Evolutionary conservation across 176 grass and related monocot genomes (phyloP).

Genomic region (Pharus latifolius): DNA sequence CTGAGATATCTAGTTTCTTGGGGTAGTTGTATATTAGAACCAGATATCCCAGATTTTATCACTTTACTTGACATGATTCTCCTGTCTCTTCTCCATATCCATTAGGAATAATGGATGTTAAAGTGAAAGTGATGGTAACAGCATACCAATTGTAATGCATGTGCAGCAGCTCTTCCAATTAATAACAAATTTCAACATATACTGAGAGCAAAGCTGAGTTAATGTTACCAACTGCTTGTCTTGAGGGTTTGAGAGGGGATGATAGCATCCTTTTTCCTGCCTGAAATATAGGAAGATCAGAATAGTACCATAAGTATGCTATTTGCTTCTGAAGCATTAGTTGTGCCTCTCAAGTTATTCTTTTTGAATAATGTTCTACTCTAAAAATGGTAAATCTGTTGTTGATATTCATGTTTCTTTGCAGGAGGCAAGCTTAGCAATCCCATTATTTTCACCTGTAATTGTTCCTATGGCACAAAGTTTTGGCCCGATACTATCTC

Average conservation of each 20-base stretch:
- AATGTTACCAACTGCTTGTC: neutral
- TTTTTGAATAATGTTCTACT: neutral
- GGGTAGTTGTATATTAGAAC: too few species aligned
- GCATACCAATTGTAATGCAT: neutral
- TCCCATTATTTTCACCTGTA: conserved; percentile 93
- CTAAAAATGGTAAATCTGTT: neutral
- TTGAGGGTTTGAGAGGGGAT: neutral
- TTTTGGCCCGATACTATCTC: conserved; percentile 85
- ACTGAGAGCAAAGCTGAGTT: neutral
- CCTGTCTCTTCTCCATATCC: neutral
- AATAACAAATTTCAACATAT: too few species aligned
- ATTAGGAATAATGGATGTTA: neutral
- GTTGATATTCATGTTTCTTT: conserved; percentile 21
- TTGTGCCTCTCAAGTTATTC: neutral
- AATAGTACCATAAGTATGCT: neutral
- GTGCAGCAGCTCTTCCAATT: neutral
- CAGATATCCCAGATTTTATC: neutral
- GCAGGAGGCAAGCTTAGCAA: conserved; percentile 75
- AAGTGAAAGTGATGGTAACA: neutral
- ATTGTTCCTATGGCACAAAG: conserved; percentile 96
- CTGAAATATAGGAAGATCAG: neutral
- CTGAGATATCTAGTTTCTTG: too few species aligned
- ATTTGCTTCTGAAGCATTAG: neutral
- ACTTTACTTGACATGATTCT: neutral
- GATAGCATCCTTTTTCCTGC: neutral